Evolutionary conservation across 2,329 filamentous ascomycete species (phyloP).

Genomic region (Ophiostoma montium): DNA sequence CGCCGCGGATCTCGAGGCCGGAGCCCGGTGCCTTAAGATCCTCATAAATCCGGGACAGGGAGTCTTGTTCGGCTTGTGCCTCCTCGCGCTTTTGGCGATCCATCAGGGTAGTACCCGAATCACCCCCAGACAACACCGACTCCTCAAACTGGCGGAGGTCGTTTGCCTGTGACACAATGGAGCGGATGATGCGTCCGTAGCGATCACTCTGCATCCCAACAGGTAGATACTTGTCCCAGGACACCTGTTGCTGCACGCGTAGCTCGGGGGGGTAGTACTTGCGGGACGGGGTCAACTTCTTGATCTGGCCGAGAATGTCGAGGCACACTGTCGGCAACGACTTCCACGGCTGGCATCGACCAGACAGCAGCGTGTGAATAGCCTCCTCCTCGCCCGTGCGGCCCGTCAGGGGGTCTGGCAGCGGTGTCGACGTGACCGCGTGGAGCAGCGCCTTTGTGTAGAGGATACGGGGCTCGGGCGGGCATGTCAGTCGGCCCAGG

Average conservation of each 20-base stretch:
- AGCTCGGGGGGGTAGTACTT: slow-evolving; percentile 24
- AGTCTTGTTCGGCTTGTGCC: neutral
- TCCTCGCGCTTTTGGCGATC: neutral
- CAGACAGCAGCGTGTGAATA: slow-evolving; percentile 33
- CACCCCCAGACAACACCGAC: neutral
- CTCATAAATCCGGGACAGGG: neutral
- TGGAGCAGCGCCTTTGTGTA: slow-evolving; percentile 46
- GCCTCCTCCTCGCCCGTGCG: slow-evolving; percentile 49
- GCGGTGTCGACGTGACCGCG: slow-evolving; percentile 41
- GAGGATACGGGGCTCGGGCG: slow-evolving; percentile 38
- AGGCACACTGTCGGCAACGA: slow-evolving; percentile 14
- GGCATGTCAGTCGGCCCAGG: slow-evolving; percentile 41
- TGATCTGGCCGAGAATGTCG: slow-evolving; percentile 14
- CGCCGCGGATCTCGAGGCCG: neutral
- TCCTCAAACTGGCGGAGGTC: slow-evolving; percentile 16
- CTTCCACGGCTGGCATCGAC: slow-evolving; percentile 34
- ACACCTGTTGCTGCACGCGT: slow-evolving; percentile 21
- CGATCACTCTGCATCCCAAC: slow-evolving; percentile 25
- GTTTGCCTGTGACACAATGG: slow-evolving; percentile 20
- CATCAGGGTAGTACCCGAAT: neutral
- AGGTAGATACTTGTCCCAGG: slow-evolving; percentile 21
- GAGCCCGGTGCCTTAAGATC: neutral
- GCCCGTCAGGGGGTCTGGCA: slow-evolving; percentile 43
- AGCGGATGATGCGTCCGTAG: slow-evolving; percentile 18
- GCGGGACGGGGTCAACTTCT: slow-evolving; percentile 18